A percentile compares a stretch with the other conserved stretches of the same genome.
Evolutionary conservation across 495 filamentous ascomycete species (phyloP).

Genomic region (Tetracladium marchalianum): DNA sequence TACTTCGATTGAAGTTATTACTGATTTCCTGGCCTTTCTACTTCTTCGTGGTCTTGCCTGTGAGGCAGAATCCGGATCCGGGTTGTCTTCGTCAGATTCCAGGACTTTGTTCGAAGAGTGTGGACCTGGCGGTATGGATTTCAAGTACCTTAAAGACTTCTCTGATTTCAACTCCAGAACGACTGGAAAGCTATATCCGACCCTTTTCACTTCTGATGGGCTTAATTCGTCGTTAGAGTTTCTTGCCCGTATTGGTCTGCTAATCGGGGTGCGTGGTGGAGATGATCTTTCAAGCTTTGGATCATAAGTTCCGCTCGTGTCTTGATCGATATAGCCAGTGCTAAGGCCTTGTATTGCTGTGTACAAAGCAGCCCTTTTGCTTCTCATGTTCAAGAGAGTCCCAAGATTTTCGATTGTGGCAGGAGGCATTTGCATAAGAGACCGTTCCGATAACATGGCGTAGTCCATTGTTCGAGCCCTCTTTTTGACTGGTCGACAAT

Average conservation of each 20-base stretch:
- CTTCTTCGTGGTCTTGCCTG: too few species aligned
- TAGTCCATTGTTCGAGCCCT: too few species aligned
- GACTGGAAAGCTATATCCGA: slow-evolving; percentile 4
- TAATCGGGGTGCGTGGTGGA: neutral
- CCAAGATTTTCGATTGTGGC: neutral
- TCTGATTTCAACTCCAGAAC: slow-evolving; percentile 4
- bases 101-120: too few species aligned
- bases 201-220: neutral
- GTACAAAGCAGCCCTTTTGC: slow-evolving; percentile 3
- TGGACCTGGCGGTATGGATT: slow-evolving; percentile 3
- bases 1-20: too few species aligned
- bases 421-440: neutral
- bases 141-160: slow-evolving; percentile 4
- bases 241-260: neutral
- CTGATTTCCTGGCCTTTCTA: too few species aligned
- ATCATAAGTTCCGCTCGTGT: slow-evolving; percentile 17
- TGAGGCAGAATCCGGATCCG: neutral
- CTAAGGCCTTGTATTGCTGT: neutral
- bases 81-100: neutral
- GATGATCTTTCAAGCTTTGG: neutral
- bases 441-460: too few species aligned
- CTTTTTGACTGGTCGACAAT: neutral
- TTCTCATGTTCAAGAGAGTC: neutral
- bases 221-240: neutral
- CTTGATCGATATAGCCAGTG: slow-evolving; percentile 10